phyloP scores from a whole-genome alignment of 345 rosid species.

The Arabidopsis arenosa region DNA sequence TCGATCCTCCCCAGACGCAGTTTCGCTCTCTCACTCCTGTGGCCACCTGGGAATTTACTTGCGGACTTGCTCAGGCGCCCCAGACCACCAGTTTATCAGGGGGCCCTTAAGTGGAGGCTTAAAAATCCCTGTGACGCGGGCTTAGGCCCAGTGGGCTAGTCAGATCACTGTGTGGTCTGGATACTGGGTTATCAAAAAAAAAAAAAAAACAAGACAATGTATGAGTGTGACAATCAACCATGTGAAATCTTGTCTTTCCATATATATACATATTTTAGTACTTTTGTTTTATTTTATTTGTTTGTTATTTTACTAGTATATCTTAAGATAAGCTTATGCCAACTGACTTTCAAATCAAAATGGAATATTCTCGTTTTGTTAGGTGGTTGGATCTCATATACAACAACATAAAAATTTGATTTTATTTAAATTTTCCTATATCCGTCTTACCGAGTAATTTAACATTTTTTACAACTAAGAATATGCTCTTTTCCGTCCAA shows the following conservation, averaged over 20 bases:
- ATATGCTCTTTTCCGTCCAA: constrained; percentile 18
- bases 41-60: too few relatives aligned
- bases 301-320: constrained; percentile 16
- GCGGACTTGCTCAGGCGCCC: too few relatives aligned
- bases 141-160: too few relatives aligned
- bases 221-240: constrained; percentile 39
- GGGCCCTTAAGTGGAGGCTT: too few relatives aligned
- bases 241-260: constrained; percentile 38
- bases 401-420: not conserved
- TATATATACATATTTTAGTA: not conserved
- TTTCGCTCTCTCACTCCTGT: too few relatives aligned
- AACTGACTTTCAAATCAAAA: constrained; percentile 42
- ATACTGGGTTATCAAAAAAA: too few relatives aligned
- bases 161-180: too few relatives aligned
- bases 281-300: constrained; percentile 1
- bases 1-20: too few relatives aligned
- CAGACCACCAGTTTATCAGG: too few relatives aligned
- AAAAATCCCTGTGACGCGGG: too few relatives aligned
- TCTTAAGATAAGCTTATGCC: constrained; percentile 38
- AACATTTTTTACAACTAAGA: constrained; percentile 17
- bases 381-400: constrained; percentile 41
- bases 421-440: not conserved
- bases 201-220: constrained; percentile 17
- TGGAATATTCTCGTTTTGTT: constrained; percentile 38
- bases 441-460: not conserved